These are phyloP conservation scores for Dicorynia guianensis DNA, from an alignment of 306 rosid species.

Conservation along the genomic window DNA sequence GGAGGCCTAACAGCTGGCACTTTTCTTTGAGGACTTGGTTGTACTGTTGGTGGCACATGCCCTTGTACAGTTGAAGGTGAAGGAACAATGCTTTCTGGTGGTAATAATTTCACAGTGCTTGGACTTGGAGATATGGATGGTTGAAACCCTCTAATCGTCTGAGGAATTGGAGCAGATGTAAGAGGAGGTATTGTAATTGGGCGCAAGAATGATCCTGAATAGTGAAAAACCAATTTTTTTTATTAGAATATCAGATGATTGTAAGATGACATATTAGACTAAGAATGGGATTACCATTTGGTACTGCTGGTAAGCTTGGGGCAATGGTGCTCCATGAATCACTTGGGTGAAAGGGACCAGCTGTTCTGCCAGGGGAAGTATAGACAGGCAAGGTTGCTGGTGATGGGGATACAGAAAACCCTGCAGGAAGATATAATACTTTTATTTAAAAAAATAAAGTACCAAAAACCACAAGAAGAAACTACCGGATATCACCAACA, in stretches of 20 bases:
- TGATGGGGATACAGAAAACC: constrained; percentile 59
- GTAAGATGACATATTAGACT: constrained; percentile 22
- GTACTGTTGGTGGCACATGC: constrained; percentile 46
- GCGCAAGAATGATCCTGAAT: constrained; percentile 60
- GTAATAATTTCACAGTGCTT: constrained; percentile 42
- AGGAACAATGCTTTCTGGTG: constrained; percentile 47
- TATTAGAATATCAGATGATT: constrained; percentile 15
- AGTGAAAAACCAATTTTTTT: constrained; percentile 38
- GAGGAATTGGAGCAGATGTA: constrained; percentile 52
- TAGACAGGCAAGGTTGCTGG: constrained; percentile 50
- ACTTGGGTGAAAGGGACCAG: constrained; percentile 41
- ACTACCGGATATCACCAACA: not conserved
- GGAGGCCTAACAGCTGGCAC: constrained; percentile 49
- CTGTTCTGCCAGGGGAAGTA: constrained; percentile 56
- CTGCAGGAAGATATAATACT: constrained; percentile 40
- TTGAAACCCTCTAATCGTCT: constrained; percentile 39
- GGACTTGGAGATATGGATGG: constrained; percentile 66
- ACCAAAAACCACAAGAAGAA: not conserved
- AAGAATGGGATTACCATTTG: constrained; percentile 59
- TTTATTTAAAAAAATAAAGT: not conserved
- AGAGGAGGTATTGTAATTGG: constrained; percentile 55
- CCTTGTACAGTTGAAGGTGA: constrained; percentile 52
- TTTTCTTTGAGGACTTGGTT: constrained; percentile 45
- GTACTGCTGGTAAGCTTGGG: constrained; percentile 55
- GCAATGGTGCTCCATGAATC: constrained; percentile 46